Evolutionary conservation across 192 early-diverging fungal genomes (phyloP).

Genomic region (Rhizophlyctis rosea): DNA sequence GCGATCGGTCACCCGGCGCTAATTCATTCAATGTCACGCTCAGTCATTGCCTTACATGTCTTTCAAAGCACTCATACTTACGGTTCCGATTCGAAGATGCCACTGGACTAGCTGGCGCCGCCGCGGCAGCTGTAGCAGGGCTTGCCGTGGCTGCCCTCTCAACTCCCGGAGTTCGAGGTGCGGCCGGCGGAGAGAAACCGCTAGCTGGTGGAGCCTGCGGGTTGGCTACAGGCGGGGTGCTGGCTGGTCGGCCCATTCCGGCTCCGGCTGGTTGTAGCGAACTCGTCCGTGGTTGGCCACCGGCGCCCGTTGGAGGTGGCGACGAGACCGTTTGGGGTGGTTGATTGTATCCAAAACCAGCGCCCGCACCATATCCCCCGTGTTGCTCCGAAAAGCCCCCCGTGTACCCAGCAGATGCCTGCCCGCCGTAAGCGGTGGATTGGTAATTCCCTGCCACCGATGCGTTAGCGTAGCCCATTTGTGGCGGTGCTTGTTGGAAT

Average conservation of each 20-base stretch:
- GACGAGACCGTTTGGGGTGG: neutral
- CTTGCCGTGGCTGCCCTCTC: constrained; percentile 10
- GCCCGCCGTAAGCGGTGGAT: neutral
- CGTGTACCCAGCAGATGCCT: neutral
- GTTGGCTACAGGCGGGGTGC: neutral
- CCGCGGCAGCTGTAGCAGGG: neutral
- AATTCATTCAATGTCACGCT: constrained; percentile 4
- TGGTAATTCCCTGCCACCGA: no score
- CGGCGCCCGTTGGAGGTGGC: neutral
- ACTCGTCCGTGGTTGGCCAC: neutral
- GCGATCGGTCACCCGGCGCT: constrained; percentile 80
- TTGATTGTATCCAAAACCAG: neutral
- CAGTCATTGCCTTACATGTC: neutral
- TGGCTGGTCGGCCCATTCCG: neutral
- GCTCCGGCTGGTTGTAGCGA: neutral
- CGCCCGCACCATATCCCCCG: constrained; percentile 19
- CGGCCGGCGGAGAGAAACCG: neutral
- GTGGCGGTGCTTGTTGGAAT: constrained; percentile 11
- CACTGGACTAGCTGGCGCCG: constrained; percentile 1
- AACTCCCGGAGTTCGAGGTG: constrained; percentile 17
- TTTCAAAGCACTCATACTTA: constrained; percentile 7
- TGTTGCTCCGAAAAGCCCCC: constrained; percentile 2
- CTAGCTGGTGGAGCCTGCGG: neutral
- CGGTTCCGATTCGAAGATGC: constrained; percentile 24
- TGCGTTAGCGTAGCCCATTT: constrained; percentile 17